Evolutionary conservation across 73 alveolate species (phyloP).

Genomic region (Tetrahymena thermophila): DNA sequence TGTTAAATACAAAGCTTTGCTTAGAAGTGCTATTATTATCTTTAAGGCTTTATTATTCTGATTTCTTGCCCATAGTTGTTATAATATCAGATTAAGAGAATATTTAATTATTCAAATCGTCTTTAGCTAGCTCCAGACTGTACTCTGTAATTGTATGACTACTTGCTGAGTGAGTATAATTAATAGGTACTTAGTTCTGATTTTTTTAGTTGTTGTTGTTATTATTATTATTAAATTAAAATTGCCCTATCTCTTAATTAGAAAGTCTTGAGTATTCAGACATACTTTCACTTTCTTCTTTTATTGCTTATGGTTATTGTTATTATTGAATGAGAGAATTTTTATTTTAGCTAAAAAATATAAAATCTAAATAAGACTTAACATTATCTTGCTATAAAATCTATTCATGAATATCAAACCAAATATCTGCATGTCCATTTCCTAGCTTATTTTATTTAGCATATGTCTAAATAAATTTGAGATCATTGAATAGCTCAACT

Average conservation of each 20-base stretch:
- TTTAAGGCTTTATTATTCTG: neutral
- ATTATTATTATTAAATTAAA: neutral
- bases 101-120: neutral
- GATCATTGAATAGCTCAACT: neutral
- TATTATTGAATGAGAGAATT: no score
- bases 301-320: neutral
- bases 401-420: neutral
- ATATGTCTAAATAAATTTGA: neutral
- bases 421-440: neutral
- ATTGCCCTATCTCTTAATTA: neutral
- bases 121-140: neutral
- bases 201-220: neutral
- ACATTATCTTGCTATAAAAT: neutral
- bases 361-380: neutral
- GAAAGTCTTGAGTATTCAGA: neutral
- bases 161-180: neutral
- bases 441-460: neutral
- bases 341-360: neutral
- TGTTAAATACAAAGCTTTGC: neutral
- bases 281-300: neutral
- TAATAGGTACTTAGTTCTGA: neutral
- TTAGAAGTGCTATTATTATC: neutral
- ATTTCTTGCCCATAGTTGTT: neutral
- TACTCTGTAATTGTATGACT: neutral
- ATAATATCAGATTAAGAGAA: neutral